phyloP scores from a whole-genome alignment of 345 rosid genomes.

The Dipteronia dyeriana region DNA sequence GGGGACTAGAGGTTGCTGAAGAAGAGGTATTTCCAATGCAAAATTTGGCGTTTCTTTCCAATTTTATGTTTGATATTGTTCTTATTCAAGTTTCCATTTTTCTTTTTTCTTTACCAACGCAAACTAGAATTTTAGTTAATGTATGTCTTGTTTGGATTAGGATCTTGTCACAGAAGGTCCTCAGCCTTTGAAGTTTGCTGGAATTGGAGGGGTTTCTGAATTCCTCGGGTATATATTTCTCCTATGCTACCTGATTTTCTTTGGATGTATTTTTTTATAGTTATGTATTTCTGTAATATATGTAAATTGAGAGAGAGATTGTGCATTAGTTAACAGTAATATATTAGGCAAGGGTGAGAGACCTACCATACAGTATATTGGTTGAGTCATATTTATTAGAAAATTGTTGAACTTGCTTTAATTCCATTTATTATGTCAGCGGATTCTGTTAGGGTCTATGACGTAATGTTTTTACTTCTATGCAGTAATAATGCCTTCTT shows the following conservation, averaged over 20 bases:
- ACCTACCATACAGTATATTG: no score
- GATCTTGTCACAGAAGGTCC: constrained; percentile 84
- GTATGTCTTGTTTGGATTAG: constrained; percentile 35
- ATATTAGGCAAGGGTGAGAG: not conserved
- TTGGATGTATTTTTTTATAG: not conserved
- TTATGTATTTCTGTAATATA: not conserved
- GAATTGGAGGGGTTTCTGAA: constrained; percentile 87
- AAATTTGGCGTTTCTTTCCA: constrained; percentile 22
- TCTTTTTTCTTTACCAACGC: not conserved
- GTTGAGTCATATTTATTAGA: not conserved
- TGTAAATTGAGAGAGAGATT: not conserved
- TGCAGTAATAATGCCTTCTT: not conserved
- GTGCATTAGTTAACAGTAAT: not conserved
- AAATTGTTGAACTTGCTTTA: not conserved
- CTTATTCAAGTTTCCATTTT: not conserved
- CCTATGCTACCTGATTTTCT: not conserved
- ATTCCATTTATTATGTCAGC: not conserved
- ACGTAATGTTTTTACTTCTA: not conserved
- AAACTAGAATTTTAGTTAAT: constrained; percentile 14
- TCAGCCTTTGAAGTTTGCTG: constrained; percentile 78
- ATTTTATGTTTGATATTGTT: constrained; percentile 13
- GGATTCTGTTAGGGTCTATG: not conserved
- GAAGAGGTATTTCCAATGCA: constrained; percentile 60
- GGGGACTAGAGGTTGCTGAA: constrained; percentile 86
- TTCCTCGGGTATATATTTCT: constrained; percentile 75